Evolutionary conservation across 345 rosid species (phyloP), one percentile per base, ranked within the genome.

Genomic region (Cardiospermum halicacabum): DNA sequence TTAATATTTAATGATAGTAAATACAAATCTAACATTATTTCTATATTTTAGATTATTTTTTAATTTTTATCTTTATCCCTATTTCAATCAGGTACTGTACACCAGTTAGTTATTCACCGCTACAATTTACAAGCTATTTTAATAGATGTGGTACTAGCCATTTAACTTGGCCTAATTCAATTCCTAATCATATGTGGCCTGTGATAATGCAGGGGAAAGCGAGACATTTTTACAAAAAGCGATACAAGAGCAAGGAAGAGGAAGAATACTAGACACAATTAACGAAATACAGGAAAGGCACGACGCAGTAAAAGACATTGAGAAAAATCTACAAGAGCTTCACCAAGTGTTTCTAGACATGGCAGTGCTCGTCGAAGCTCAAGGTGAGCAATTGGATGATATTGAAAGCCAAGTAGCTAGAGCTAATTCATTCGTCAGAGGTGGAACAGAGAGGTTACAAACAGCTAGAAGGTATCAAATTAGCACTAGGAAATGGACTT

Each of bases 291-390:
- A 89, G 64, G 96, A 92, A 63, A 85, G 96, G 75, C 96, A 92
- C 36, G 98, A 92, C 39, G 92, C 95, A 0, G 96, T 84, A 13
- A 89, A 82, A 69, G 92, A 87, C 30, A 62, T 92, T 21, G 92
- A 89, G 82, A 87, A 87, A 70, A 81, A 87, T 62, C 88, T 92
- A 11, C 81, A 64, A 70, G 95, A 89, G 79, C 73, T 92, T 69
- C 96, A 92, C 82, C 96, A 92, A 58, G 93, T 92, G 70, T 89
- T 92, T 74, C 55, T 85, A 25, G 96, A 85, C 83, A 89, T 89
- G 98, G 85, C 92, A 0, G 91, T 89, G 3, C n/a, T 89, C 77
- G 95, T 87, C 3, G 74, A 84, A 65, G 78, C 85, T 49, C 98
- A 89, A 58, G 96, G 96, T 2, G 85, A 84, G 54, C 89, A 87